Conservation (phyloP, 1,284 basidiomycete genomes). For the Austroboletus niveus region DNA sequence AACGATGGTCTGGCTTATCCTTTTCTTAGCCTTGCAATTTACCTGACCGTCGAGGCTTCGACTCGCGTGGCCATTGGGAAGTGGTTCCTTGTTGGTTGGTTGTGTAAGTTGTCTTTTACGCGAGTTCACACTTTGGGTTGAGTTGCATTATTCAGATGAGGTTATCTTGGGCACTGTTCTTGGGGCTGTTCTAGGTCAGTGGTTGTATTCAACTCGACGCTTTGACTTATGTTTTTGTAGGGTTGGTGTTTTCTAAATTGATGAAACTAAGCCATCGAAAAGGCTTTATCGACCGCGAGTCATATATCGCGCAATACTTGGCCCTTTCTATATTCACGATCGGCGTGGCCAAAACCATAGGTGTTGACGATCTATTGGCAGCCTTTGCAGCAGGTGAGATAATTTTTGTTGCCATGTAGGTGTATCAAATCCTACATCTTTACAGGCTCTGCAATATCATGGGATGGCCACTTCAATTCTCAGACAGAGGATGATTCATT, state of each 20-base stretch:
- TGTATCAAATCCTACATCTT: neutral
- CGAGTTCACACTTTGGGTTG: neutral
- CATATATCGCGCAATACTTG: constrained; percentile 89
- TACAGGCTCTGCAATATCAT: constrained; percentile 81
- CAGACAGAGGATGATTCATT: constrained; percentile 86
- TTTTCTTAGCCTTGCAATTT: constrained; percentile 86
- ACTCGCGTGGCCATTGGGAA: constrained; percentile 64
- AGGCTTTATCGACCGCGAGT: constrained; percentile 86
- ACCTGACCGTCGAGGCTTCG: constrained; percentile 74
- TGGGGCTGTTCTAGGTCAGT: constrained; percentile 68
- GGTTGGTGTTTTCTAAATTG: constrained; percentile 71
- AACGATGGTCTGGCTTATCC: constrained; percentile 91
- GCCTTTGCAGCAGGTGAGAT: constrained; percentile 86
- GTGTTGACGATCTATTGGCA: constrained; percentile 85
- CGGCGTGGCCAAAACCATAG: constrained; percentile 75
- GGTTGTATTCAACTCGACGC: neutral
- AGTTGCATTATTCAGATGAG: constrained; percentile 56
- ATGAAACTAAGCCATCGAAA: constrained; percentile 80
- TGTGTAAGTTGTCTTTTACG: constrained; percentile 47
- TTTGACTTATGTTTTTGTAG: constrained; percentile 32
- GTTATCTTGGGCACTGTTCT: constrained; percentile 80
- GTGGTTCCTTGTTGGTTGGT: constrained; percentile 82
- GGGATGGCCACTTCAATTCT: constrained; percentile 90
- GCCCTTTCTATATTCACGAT: constrained; percentile 80
- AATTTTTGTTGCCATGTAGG: neutral